Evolutionary conservation across 140 eudicot genomes (phyloP).

Genomic region (Cichorium intybus): DNA sequence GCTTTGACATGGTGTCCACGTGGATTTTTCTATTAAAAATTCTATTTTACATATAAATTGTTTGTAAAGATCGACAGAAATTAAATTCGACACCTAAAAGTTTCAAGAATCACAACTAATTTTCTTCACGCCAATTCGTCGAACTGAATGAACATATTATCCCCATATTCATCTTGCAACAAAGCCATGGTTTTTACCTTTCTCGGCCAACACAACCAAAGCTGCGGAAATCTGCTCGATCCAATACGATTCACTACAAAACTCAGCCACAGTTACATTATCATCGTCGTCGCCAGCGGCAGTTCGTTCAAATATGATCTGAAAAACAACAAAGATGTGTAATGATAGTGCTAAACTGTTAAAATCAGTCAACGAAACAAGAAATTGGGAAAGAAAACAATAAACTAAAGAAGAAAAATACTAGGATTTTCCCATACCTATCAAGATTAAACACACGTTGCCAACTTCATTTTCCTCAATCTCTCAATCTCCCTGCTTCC

Average conservation of each 20-base stretch:
- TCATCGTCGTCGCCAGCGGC: no score
- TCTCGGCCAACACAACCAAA: slow-evolving; percentile 20
- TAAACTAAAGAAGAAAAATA: no score
- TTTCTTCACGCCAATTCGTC: slow-evolving; percentile 17
- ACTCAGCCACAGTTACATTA: background rate
- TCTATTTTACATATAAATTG: slow-evolving; percentile 16
- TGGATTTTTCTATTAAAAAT: no score
- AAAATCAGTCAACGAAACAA: background rate
- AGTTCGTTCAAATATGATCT: background rate
- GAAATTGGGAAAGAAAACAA: background rate
- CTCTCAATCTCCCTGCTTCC: no score
- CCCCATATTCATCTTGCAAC: slow-evolving; percentile 1
- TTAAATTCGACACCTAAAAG: background rate
- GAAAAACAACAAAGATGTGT: background rate
- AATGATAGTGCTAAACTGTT: background rate
- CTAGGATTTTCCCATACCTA: no score
- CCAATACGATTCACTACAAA: slow-evolving; percentile 10
- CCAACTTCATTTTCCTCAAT: no score
- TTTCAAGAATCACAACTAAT: background rate
- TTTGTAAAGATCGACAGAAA: slow-evolving; percentile 5
- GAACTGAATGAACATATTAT: slow-evolving; percentile 19
- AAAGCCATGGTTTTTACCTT: background rate
- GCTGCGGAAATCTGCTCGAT: background rate
- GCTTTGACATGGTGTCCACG: no score
- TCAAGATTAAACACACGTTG: no score